A percentile compares a stretch with the other conserved stretches of the same genome.
Conservation (phyloP, 495 filamentous ascomycete species). For the Ascodesmis nigricans region DNA sequence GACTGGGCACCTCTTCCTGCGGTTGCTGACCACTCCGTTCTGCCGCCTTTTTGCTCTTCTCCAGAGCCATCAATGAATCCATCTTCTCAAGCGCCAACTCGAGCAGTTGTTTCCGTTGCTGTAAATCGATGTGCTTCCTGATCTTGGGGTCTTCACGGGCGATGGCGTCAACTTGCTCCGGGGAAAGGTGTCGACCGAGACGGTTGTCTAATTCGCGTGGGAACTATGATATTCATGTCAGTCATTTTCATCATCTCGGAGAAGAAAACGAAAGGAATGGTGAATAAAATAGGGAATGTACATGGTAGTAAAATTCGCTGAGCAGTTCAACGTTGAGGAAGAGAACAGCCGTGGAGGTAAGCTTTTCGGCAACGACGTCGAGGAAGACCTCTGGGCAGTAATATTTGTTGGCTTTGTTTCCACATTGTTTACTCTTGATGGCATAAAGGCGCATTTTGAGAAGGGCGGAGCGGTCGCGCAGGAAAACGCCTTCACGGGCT, state of each 20-base stretch:
- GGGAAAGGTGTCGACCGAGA: slow-evolving; percentile 60
- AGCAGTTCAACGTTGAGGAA: slow-evolving; percentile 96
- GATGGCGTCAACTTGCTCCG: slow-evolving; percentile 65
- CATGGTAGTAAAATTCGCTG: slow-evolving; percentile 84
- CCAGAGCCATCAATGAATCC: slow-evolving; percentile 60
- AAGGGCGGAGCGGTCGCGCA: slow-evolving; percentile 69
- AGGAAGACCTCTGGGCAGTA: slow-evolving; percentile 94
- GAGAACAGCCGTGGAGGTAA: slow-evolving; percentile 80
- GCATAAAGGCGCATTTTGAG: slow-evolving; percentile 76
- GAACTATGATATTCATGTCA: slow-evolving; percentile 31
- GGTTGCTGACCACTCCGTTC: too few relatives aligned
- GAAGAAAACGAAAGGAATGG: slow-evolving; percentile 1
- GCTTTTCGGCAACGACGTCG: slow-evolving; percentile 85
- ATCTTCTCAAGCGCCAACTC: slow-evolving; percentile 88
- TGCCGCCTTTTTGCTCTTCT: slow-evolving; percentile 29
- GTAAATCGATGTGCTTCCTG: slow-evolving; percentile 69
- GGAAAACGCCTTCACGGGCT: slow-evolving; percentile 85
- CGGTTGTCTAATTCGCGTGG: slow-evolving; percentile 73
- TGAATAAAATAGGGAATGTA: slow-evolving; percentile 4
- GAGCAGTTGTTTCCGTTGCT: slow-evolving; percentile 73
- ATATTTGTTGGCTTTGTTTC: slow-evolving; percentile 66
- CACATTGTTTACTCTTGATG: slow-evolving; percentile 70
- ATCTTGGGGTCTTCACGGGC: slow-evolving; percentile 83
- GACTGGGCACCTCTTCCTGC: too few relatives aligned
- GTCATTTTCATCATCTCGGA: slow-evolving; percentile 15